Conservation (phyloP, 192 early-diverging fungal species). For the Podila epicladia region DNA sequence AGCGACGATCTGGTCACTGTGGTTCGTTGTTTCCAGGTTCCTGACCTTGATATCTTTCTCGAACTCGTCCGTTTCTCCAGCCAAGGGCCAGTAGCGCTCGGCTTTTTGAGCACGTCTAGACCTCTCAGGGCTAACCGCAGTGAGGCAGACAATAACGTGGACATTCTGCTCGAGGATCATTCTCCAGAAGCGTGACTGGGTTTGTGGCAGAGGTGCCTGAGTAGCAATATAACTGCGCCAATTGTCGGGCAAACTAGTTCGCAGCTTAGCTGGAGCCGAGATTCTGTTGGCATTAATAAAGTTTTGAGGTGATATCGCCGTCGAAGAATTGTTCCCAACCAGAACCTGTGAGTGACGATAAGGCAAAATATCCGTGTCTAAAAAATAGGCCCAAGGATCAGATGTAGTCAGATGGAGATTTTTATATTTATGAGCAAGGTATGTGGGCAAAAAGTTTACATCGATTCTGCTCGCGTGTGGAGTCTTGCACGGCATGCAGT, state of each 20-base stretch:
- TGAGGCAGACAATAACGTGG: constrained; percentile 89
- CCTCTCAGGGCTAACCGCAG: constrained; percentile 75
- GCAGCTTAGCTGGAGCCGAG: constrained; percentile 53
- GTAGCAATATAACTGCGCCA: constrained; percentile 84
- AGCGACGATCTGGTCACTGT: constrained; percentile 6
- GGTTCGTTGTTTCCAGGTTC: constrained; percentile 4
- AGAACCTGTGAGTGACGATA: constrained; percentile 26
- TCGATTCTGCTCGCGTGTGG: constrained; percentile 42
- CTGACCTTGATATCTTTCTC: constrained; percentile 7
- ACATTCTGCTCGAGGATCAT: constrained; percentile 86
- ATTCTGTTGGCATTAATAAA: constrained; percentile 88
- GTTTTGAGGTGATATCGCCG: background rate
- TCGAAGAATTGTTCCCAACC: background rate
- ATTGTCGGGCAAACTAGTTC: constrained; percentile 19
- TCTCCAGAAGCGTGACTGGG: constrained; percentile 88
- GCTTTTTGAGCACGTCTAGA: constrained; percentile 69
- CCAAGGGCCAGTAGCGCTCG: constrained; percentile 86
- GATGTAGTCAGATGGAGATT: background rate
- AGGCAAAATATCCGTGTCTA: constrained; percentile 30
- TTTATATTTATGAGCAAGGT: background rate
- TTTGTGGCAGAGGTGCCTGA: constrained; percentile 86
- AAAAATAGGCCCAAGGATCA: constrained; percentile 11
- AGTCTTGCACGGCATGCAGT: background rate
- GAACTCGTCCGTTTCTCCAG: constrained; percentile 32
- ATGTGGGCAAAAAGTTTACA: constrained; percentile 25